These are phyloP conservation scores for Phaeomoniella chlamydospora DNA, from an alignment of 2,329 filamentous ascomycete genomes.

Conservation along the genomic window DNA sequence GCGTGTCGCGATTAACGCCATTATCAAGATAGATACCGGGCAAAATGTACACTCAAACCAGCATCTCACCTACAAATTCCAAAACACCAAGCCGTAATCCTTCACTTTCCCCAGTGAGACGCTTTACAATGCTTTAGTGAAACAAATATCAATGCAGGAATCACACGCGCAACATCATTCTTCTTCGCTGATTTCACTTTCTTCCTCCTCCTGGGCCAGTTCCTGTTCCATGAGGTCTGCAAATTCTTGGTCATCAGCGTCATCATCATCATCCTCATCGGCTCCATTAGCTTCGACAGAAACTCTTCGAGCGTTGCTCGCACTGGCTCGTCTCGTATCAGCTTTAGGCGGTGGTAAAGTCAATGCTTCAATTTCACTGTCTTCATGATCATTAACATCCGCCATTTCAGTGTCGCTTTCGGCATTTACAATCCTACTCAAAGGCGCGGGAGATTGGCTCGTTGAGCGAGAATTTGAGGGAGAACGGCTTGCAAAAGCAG, in stretches of 20 bases:
- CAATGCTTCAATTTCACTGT: slow-evolving; percentile 28
- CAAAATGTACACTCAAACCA: too few relatives aligned
- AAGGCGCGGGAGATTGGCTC: slow-evolving; percentile 1
- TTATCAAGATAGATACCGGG: too few relatives aligned
- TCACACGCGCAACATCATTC: too few relatives aligned
- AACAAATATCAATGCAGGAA: too few relatives aligned
- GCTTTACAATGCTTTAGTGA: too few relatives aligned
- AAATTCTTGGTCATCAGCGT: slow-evolving; percentile 27
- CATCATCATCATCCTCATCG: slow-evolving; percentile 16
- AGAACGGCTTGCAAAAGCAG: slow-evolving; percentile 9
- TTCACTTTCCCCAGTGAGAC: too few relatives aligned
- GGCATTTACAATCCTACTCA: neutral
- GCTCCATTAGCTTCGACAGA: slow-evolving; percentile 7
- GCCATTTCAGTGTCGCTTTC: slow-evolving; percentile 6
- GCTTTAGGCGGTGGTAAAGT: slow-evolving; percentile 5
- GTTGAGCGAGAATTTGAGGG: slow-evolving; percentile 8
- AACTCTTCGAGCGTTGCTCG: neutral
- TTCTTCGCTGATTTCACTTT: slow-evolving; percentile 54
- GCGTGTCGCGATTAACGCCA: too few relatives aligned
- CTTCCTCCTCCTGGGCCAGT: slow-evolving; percentile 34
- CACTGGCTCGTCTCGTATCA: neutral
- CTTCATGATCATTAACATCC: slow-evolving; percentile 16
- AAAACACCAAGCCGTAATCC: too few relatives aligned
- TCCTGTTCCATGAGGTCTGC: slow-evolving; percentile 34
- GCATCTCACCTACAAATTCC: too few relatives aligned